Percentiles rank a stretch among this genome's conserved stretches.
Evolutionary conservation across 805 yeast genomes (phyloP).

Genomic region (Teunomyces barrocoloradensis): DNA sequence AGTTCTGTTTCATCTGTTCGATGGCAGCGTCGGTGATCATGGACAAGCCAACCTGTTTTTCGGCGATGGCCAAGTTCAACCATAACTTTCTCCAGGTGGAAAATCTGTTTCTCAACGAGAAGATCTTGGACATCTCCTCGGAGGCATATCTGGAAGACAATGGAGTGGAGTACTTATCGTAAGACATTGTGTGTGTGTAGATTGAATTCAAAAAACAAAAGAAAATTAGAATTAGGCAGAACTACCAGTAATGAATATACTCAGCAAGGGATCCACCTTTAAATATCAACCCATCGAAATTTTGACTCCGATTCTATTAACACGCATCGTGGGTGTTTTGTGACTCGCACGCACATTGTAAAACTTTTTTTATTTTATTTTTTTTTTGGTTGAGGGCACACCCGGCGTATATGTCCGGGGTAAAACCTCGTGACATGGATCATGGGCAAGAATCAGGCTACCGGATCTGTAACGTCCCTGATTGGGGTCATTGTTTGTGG

Average conservation of each 20-base stretch:
- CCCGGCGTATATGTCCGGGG: neutral
- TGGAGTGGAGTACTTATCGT: conserved; percentile 87
- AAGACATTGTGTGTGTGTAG: conserved; percentile 24
- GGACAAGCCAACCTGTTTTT: conserved; percentile 81
- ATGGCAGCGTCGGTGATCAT: conserved; percentile 90
- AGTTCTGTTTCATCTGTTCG: conserved; percentile 74
- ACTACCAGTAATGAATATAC: neutral
- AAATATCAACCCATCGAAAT: neutral
- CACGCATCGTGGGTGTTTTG: neutral
- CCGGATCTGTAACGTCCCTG: too few species aligned
- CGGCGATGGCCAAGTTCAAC: conserved; percentile 94
- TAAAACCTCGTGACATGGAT: neutral
- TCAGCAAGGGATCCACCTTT: neutral
- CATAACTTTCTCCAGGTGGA: conserved; percentile 98
- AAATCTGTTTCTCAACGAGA: conserved; percentile 90
- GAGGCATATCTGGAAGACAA: conserved; percentile 96
- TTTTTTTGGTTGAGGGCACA: neutral
- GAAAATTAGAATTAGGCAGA: neutral
- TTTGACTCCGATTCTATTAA: conserved; percentile 2
- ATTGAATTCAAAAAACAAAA: neutral
- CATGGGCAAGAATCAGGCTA: too few species aligned
- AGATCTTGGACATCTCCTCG: conserved; percentile 91
- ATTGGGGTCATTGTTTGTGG: too few species aligned
- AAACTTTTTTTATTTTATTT: neutral
- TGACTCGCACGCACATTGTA: conserved; percentile 1